These are phyloP conservation scores for Geranium brycei DNA, from an alignment of 345 rosid species.

Conservation along the genomic window DNA sequence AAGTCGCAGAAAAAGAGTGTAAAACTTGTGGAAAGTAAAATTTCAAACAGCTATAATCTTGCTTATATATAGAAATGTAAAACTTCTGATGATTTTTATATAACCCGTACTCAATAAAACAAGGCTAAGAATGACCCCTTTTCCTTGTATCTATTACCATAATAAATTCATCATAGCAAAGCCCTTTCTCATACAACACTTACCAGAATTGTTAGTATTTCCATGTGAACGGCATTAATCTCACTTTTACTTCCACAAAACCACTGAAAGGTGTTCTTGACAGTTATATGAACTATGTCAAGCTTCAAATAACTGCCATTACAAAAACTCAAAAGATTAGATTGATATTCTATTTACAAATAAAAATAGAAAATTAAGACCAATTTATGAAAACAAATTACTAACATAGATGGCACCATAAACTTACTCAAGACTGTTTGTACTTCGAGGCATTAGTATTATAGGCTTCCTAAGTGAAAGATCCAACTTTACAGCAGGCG, in stretches of 20 bases:
- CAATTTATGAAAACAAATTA: neutral
- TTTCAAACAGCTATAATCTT: neutral
- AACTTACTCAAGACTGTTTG: conserved; percentile 85
- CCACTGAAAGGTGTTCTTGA: conserved; percentile 77
- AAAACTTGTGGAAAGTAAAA: no score
- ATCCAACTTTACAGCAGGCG: conserved; percentile 85
- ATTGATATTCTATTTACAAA: no score
- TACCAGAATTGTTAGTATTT: conserved; percentile 68
- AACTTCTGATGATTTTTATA: neutral
- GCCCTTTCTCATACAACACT: conserved; percentile 11
- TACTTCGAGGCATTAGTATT: conserved; percentile 86
- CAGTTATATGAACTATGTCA: conserved; percentile 92
- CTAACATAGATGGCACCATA: conserved; percentile 9
- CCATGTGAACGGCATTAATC: conserved; percentile 72
- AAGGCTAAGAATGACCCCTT: neutral
- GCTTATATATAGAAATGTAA: no score
- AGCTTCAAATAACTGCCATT: conserved; percentile 63
- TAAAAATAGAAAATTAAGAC: neutral
- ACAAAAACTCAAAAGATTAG: neutral
- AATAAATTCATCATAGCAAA: neutral
- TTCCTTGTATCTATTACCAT: neutral
- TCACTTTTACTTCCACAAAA: conserved; percentile 61
- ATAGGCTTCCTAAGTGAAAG: conserved; percentile 84
- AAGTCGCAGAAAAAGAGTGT: no score
- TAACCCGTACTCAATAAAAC: neutral